phyloP scores from a whole-genome alignment of 2,329 filamentous ascomycete species.

The Curvularia sp. region DNA sequence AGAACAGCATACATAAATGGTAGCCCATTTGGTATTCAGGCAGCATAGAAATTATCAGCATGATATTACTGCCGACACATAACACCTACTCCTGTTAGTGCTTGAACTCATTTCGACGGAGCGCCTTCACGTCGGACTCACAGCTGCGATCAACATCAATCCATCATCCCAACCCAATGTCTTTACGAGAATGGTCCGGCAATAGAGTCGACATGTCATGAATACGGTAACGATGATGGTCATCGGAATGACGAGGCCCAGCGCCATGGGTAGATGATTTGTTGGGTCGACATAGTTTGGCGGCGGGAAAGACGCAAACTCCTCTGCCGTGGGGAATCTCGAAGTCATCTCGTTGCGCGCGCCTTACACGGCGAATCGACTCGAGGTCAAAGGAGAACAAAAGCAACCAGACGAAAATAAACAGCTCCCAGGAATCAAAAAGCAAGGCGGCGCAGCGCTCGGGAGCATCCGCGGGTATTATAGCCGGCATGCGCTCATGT shows the following conservation, averaged over 20 bases:
- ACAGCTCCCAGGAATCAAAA: slow-evolving; percentile 3
- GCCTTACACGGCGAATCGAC: neutral
- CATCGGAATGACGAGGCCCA: slow-evolving; percentile 37
- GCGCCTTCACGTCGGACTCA: slow-evolving; percentile 11
- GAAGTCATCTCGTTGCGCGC: slow-evolving; percentile 29
- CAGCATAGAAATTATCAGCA: slow-evolving; percentile 35
- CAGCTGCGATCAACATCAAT: slow-evolving; percentile 37
- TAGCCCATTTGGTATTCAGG: slow-evolving; percentile 40
- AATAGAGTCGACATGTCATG: slow-evolving; percentile 34
- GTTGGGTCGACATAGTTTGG: slow-evolving; percentile 42
- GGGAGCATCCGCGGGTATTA: slow-evolving; percentile 16
- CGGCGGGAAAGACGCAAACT: slow-evolving; percentile 35
- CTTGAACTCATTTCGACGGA: too few species aligned
- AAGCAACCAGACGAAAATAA: neutral
- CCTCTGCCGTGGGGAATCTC: slow-evolving; percentile 34
- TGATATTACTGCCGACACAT: slow-evolving; percentile 34
- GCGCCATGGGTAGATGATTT: slow-evolving; percentile 30
- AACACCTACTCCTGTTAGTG: slow-evolving; percentile 17
- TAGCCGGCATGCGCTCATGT: slow-evolving; percentile 12
- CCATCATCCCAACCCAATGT: slow-evolving; percentile 41
- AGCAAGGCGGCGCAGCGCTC: slow-evolving; percentile 7
- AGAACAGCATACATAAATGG: slow-evolving; percentile 32
- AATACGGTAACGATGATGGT: slow-evolving; percentile 24
- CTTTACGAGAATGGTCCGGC: slow-evolving; percentile 33
- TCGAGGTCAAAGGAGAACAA: slow-evolving; percentile 1